phyloP scores from a whole-genome alignment of 768 basidiomycete genomes.

The Leucosporidium creatinivorum region DNA sequence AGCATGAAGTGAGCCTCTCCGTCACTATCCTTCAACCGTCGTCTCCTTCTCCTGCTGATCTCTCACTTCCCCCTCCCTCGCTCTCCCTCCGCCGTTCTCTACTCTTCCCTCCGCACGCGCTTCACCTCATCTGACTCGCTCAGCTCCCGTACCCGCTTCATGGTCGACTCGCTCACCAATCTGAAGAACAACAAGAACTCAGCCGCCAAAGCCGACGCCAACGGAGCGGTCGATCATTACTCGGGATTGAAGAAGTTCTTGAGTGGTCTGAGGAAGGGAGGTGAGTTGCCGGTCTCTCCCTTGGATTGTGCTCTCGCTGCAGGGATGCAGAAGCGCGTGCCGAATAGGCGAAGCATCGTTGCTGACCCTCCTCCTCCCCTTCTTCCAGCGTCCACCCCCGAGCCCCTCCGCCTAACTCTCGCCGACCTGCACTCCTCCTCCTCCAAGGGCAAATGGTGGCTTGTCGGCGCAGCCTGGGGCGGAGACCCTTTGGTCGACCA shows the following conservation, averaged over 20 bases:
- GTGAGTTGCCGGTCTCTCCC: neutral
- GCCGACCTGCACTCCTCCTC: slow-evolving; percentile 76
- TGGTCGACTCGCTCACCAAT: slow-evolving; percentile 87
- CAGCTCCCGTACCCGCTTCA: slow-evolving; percentile 86
- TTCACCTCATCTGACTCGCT: neutral
- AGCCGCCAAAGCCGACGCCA: slow-evolving; percentile 50
- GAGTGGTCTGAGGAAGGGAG: slow-evolving; percentile 47
- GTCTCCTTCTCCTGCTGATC: neutral
- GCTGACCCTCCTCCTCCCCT: slow-evolving; percentile 3
- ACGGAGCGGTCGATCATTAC: slow-evolving; percentile 64
- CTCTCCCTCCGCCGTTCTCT: too few relatives aligned
- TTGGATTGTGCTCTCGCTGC: neutral
- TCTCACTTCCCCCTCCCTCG: neutral
- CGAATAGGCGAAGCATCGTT: too few relatives aligned
- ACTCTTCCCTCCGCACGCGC: too few relatives aligned
- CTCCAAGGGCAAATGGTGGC: slow-evolving; percentile 95
- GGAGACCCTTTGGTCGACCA: slow-evolving; percentile 78
- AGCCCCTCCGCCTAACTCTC: slow-evolving; percentile 76
- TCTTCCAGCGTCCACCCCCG: slow-evolving; percentile 41
- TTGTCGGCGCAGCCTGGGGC: slow-evolving; percentile 91
- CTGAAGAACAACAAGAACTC: slow-evolving; percentile 76
- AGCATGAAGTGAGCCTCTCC: slow-evolving; percentile 49
- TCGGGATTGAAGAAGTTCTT: slow-evolving; percentile 86
- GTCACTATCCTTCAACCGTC: neutral
- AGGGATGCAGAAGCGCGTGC: too few relatives aligned